phyloP scores from a whole-genome alignment of 306 rosid species.

The Fragaria nilgerrensis region DNA sequence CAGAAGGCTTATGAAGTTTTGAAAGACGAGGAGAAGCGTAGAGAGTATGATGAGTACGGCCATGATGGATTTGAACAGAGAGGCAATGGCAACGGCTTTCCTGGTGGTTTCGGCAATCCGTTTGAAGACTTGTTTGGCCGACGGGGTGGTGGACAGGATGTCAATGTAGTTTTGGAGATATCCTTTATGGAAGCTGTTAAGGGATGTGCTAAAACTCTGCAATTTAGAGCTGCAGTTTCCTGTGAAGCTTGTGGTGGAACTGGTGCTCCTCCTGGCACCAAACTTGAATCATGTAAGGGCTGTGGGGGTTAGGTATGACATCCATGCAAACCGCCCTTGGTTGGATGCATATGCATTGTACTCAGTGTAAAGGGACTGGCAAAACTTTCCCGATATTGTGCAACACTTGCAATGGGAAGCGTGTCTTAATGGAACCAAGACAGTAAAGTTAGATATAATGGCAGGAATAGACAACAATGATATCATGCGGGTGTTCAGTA shows the following conservation, averaged over 20 bases:
- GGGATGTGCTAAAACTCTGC: constrained; percentile 70
- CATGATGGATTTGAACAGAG: constrained; percentile 59
- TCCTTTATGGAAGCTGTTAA: constrained; percentile 95
- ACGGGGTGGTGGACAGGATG: constrained; percentile 64
- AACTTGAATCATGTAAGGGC: constrained; percentile 82
- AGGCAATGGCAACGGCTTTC: constrained; percentile 38
- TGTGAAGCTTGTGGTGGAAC: constrained; percentile 90
- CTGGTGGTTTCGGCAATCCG: constrained; percentile 62
- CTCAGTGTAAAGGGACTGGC: constrained; percentile 64
- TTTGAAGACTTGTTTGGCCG: constrained; percentile 51
- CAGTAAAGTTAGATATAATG: constrained; percentile 57
- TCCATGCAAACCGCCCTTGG: constrained; percentile 67
- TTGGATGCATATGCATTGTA: constrained; percentile 68
- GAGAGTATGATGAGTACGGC: constrained; percentile 64
- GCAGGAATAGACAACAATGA: constrained; percentile 75
- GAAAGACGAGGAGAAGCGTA: constrained; percentile 80
- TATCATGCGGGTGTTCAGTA: constrained; percentile 53
- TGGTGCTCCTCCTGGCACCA: constrained; percentile 94
- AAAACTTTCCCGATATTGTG: constrained; percentile 68
- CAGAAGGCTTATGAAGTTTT: constrained; percentile 89
- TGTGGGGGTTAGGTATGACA: constrained; percentile 78
- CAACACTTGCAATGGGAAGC: constrained; percentile 72
- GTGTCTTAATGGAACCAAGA: constrained; percentile 58
- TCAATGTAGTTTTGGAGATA: constrained; percentile 67
- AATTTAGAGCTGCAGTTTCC: constrained; percentile 61